Percentiles rank a stretch among this genome's conserved stretches.
phyloP scores from a whole-genome alignment of 164 flowering plant species.

The Vitis cinerea region DNA sequence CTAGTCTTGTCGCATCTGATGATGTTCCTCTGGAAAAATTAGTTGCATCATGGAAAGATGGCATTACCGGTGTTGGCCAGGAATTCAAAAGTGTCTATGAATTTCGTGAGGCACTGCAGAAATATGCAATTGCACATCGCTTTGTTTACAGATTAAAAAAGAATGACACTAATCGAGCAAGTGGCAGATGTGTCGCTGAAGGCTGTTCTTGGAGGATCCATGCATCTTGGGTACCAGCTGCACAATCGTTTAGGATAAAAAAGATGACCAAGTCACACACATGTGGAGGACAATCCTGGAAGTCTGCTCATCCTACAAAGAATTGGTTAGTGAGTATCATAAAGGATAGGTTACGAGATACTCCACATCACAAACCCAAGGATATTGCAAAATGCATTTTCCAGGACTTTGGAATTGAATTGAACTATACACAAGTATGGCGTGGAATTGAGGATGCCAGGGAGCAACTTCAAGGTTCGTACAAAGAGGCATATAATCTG shows the following conservation, averaged over 20 bases:
- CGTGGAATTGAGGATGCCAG: constrained; percentile 43
- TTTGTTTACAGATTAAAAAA: constrained; percentile 59
- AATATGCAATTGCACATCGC: constrained; percentile 71
- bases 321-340: constrained; percentile 49
- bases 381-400: constrained; percentile 38
- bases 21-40: constrained; percentile 31
- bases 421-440: constrained; percentile 43
- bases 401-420: constrained; percentile 40
- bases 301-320: constrained; percentile 54
- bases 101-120: constrained; percentile 76
- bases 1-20: constrained; percentile 7
- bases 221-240: constrained; percentile 69
- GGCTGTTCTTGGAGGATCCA: constrained; percentile 79
- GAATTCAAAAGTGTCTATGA: constrained; percentile 60
- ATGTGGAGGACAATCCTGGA: constrained; percentile 63
- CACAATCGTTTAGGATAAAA: constrained; percentile 49
- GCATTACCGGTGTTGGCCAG: constrained; percentile 70
- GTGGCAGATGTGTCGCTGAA: constrained; percentile 58
- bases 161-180: constrained; percentile 67
- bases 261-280: constrained; percentile 62
- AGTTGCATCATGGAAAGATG: constrained; percentile 54
- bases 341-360: constrained; percentile 39
- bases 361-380: constrained; percentile 37
- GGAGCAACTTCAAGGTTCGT: constrained; percentile 41
- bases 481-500: constrained; percentile 36